phyloP scores from a whole-genome alignment of 2,329 filamentous ascomycete species.

The Claviceps paspali region DNA sequence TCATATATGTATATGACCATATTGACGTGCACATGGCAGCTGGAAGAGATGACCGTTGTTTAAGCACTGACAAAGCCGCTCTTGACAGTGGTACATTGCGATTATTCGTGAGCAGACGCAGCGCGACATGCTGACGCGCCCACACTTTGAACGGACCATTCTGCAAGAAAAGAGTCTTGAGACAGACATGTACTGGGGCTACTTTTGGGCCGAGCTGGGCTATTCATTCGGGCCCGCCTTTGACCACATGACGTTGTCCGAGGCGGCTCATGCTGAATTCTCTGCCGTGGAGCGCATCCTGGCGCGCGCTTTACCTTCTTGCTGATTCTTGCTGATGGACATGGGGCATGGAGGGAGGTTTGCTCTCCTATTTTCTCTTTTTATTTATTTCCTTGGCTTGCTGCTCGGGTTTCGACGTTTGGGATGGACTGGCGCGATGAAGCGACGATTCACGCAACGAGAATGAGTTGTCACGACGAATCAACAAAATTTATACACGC shows the following conservation, averaged over 20 bases:
- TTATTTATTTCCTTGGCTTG: too few species aligned
- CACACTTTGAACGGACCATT: conserved; percentile 25
- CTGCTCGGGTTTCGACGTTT: too few species aligned
- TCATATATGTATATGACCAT: conserved; percentile 3
- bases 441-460: too few species aligned
- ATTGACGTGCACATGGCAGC: background rate
- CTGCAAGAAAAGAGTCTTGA: conserved; percentile 18
- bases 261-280: conserved; percentile 32
- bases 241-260: conserved; percentile 32
- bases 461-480: too few species aligned
- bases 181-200: conserved; percentile 35
- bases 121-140: conserved; percentile 22
- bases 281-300: conserved; percentile 34
- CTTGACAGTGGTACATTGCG: conserved; percentile 38
- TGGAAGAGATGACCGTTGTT: background rate
- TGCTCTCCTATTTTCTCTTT: too few species aligned
- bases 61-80: conserved; percentile 8
- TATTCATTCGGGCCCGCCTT: conserved; percentile 26
- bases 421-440: too few species aligned
- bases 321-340: too few species aligned
- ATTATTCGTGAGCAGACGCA: conserved; percentile 38
- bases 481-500: too few species aligned
- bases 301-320: conserved; percentile 20
- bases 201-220: conserved; percentile 32
- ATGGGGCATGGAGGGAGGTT: too few species aligned